Conservation (phyloP, 495 filamentous ascomycete genomes). For the Trichoderma reesei region DNA sequence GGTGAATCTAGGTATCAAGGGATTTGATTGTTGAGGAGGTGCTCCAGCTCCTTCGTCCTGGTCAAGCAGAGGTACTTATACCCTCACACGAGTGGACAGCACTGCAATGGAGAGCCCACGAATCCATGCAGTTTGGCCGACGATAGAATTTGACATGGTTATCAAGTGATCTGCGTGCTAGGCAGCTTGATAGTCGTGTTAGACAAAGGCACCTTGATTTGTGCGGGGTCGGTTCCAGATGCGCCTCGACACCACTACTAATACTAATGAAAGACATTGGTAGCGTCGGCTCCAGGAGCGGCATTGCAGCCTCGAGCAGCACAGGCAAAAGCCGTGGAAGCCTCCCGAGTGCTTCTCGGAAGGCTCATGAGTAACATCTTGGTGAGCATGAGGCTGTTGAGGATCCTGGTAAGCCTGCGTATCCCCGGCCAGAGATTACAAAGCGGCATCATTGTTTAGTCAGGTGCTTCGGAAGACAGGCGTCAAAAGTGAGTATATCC, state of each 20-base stretch:
- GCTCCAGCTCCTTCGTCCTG: too few species aligned
- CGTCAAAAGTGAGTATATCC: not conserved
- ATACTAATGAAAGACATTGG: not conserved
- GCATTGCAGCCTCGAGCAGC: not conserved
- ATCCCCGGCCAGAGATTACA: not conserved
- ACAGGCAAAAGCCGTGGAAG: too few species aligned
- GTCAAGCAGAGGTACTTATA: too few species aligned
- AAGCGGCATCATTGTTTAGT: not conserved
- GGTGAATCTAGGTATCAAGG: too few species aligned
- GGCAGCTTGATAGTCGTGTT: not conserved
- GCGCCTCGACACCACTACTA: not conserved
- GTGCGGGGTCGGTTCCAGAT: slow-evolving; percentile 2
- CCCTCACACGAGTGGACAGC: not conserved
- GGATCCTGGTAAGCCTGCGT: not conserved
- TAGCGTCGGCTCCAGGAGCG: not conserved
- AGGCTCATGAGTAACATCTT: not conserved
- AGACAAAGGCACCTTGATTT: not conserved
- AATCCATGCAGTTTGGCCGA: not conserved
- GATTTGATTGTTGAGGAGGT: too few species aligned
- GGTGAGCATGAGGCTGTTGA: not conserved
- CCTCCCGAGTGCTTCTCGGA: too few species aligned
- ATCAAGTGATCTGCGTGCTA: too few species aligned
- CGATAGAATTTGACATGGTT: not conserved
- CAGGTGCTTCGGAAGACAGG: not conserved
- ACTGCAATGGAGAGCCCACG: not conserved